Percentiles rank a stretch among this genome's conserved stretches.
These are phyloP conservation scores for Cercospora citrullina DNA, from an alignment of 2,329 filamentous ascomycete species.

Conservation along the genomic window DNA sequence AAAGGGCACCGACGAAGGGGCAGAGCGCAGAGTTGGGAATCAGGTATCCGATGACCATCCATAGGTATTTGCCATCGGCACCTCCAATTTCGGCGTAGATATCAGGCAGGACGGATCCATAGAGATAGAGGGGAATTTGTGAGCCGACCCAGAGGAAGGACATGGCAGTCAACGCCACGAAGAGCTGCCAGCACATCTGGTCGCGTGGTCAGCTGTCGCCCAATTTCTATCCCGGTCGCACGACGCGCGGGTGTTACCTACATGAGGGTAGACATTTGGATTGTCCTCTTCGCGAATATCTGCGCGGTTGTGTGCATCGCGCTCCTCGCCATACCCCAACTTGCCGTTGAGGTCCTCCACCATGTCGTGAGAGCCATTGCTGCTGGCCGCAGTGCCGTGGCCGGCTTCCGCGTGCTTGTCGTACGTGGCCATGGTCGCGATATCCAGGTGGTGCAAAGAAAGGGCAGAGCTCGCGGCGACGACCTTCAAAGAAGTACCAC, in stretches of 20 bases:
- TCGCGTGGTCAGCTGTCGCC: neutral
- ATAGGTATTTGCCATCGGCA: constrained; percentile 43
- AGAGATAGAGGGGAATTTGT: constrained; percentile 58
- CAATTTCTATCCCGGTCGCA: neutral
- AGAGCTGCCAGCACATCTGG: constrained; percentile 18
- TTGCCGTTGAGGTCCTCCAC: constrained; percentile 11
- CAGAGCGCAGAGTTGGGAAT: constrained; percentile 59
- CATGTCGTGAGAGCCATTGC: constrained; percentile 17
- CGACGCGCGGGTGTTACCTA: constrained; percentile 1
- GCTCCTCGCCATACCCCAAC: constrained; percentile 23
- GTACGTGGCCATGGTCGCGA: constrained; percentile 8
- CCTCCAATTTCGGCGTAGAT: constrained; percentile 64
- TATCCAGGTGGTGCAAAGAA: neutral
- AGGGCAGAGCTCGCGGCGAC: neutral
- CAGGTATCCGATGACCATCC: constrained; percentile 57
- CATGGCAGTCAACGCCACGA: constrained; percentile 51
- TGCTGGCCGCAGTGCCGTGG: constrained; percentile 6
- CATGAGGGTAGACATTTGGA: constrained; percentile 24
- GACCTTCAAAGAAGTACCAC: neutral
- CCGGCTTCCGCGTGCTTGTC: constrained; percentile 18
- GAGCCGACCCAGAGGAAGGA: constrained; percentile 62
- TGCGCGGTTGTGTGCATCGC: neutral
- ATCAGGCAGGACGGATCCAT: constrained; percentile 46
- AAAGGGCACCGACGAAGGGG: constrained; percentile 66
- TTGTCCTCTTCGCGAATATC: constrained; percentile 22